Percentiles rank a stretch among this genome's conserved stretches.
phyloP scores from a whole-genome alignment of 257 asterid genomes.

The Petrea volubilis region DNA sequence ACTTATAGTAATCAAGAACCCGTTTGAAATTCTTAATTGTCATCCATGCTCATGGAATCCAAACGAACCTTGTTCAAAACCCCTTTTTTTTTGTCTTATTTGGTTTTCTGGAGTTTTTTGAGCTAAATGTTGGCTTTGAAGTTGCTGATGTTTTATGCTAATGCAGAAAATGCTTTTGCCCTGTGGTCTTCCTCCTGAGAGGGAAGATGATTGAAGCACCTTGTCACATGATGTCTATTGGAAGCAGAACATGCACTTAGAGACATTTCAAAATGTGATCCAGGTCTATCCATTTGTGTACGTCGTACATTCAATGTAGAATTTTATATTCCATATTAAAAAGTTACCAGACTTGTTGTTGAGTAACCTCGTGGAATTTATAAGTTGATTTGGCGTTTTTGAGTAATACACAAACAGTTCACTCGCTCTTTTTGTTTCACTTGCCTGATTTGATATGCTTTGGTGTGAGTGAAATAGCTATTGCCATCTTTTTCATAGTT shows the following conservation, averaged over 20 bases:
- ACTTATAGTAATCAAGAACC: background rate
- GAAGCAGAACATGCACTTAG: background rate
- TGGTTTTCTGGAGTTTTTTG: background rate
- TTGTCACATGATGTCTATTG: background rate
- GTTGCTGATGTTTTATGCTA: constrained; percentile 7
- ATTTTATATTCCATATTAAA: no score
- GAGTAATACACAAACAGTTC: no score
- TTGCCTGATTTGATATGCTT: no score
- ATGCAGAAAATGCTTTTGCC: constrained; percentile 96
- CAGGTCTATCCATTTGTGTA: background rate
- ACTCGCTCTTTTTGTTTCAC: no score
- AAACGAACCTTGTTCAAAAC: background rate
- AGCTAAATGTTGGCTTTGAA: no score
- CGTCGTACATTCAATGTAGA: no score
- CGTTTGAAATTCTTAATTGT: constrained; percentile 4
- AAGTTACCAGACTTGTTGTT: no score
- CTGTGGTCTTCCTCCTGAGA: constrained; percentile 93
- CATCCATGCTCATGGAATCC: background rate
- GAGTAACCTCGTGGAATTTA: no score
- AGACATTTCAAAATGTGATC: background rate
- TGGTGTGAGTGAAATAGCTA: no score
- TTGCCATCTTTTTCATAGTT: no score
- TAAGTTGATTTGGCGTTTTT: no score
- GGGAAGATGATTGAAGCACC: constrained; percentile 50
- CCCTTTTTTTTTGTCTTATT: background rate